Conservation (phyloP, 208 protist genomes). For the Leishmania arabica region DNA sequence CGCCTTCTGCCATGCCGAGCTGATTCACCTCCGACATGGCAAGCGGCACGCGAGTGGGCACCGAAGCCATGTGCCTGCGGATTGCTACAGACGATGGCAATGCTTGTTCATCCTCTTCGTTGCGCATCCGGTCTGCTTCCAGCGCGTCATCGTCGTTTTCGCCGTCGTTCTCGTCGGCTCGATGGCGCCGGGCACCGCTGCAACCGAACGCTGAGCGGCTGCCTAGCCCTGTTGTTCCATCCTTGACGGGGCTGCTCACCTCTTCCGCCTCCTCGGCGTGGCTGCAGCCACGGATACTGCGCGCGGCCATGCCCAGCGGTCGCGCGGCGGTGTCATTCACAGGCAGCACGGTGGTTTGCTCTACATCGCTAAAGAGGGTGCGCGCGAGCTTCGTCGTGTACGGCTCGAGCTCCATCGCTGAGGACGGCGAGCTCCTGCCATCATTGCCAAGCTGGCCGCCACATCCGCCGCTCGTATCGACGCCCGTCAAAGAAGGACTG, state of each 20-base stretch:
- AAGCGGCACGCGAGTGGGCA: constrained; percentile 9
- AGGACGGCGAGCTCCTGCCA: background rate
- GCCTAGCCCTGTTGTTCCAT: background rate
- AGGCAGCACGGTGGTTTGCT: constrained; percentile 74
- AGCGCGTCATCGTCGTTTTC: background rate
- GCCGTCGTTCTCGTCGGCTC: background rate
- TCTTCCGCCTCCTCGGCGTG: constrained; percentile 6
- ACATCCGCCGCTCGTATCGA: background rate
- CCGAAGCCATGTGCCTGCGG: background rate
- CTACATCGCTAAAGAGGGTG: constrained; percentile 64
- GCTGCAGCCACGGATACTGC: constrained; percentile 3
- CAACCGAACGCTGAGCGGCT: background rate
- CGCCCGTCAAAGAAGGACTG: constrained; percentile 7
- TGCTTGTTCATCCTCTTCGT: constrained; percentile 8
- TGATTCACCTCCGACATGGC: constrained; percentile 14
- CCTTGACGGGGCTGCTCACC: background rate
- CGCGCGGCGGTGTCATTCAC: constrained; percentile 35
- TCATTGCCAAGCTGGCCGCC: background rate
- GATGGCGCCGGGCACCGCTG: background rate
- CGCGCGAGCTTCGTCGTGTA: constrained; percentile 78
- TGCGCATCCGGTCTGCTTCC: background rate
- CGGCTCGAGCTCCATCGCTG: constrained; percentile 62
- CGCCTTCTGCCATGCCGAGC: constrained; percentile 39
- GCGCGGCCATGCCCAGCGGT: background rate
- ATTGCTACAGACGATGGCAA: background rate